A percentile compares a stretch with the other conserved stretches of the same genome.
Evolutionary conservation across 768 basidiomycete genomes (phyloP).

Genomic region (Russula emetica): DNA sequence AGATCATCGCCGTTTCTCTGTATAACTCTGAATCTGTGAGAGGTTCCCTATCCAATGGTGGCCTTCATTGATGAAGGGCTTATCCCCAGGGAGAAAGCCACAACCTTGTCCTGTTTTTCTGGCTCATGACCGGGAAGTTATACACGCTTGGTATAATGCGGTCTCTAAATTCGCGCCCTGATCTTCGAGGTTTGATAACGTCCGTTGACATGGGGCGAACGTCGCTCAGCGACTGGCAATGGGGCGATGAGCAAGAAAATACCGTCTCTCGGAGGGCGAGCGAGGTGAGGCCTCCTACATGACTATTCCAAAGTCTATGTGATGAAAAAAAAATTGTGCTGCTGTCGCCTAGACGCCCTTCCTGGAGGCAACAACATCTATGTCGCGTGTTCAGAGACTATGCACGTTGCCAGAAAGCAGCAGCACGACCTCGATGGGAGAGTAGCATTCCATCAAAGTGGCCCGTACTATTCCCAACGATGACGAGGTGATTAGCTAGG

Average conservation of each 20-base stretch:
- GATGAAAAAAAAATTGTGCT: not conserved
- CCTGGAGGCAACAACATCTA: not conserved
- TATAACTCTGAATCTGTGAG: constrained; percentile 37
- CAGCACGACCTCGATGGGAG: not conserved
- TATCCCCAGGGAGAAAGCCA: constrained; percentile 12
- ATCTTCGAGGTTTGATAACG: constrained; percentile 35
- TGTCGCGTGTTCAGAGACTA: constrained; percentile 1
- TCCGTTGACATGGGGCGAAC: constrained; percentile 42
- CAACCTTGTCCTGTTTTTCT: constrained; percentile 45
- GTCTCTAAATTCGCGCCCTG: constrained; percentile 33
- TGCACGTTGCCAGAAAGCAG: constrained; percentile 5
- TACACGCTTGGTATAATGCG: constrained; percentile 35
- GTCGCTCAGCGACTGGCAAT: constrained; percentile 40
- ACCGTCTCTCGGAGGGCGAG: constrained; percentile 13
- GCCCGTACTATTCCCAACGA: not conserved
- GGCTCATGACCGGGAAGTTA: constrained; percentile 49
- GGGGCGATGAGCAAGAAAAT: constrained; percentile 29
- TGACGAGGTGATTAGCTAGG: not conserved
- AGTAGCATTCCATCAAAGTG: not conserved
- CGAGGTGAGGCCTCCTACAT: constrained; percentile 12
- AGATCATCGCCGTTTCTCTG: constrained; percentile 34
- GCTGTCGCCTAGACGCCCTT: constrained; percentile 11
- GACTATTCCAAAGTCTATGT: not conserved
- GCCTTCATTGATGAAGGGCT: not conserved
- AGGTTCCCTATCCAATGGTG: not conserved